Evolutionary conservation across 2,329 filamentous ascomycete genomes (phyloP), one percentile per base, ranked within the genome.

Genomic region (Colletotrichum sp.): DNA sequence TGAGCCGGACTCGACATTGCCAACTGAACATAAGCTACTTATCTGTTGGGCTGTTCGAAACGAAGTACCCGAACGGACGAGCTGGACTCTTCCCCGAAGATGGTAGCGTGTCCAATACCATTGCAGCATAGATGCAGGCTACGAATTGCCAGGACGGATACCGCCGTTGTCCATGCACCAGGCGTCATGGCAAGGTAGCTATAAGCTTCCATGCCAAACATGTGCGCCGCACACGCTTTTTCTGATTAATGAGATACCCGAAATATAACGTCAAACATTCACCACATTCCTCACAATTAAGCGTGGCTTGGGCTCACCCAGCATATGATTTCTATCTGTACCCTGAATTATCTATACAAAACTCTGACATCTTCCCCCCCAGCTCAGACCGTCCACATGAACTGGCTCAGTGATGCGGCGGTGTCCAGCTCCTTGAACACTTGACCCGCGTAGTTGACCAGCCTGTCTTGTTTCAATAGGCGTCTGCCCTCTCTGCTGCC

Each of bases 241-340:
- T 30, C 8, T 59, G 28, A 68, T 30, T 59, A 68, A 68, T 30
- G 30, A 68, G 65, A 68, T 68, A 68, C 65, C 65, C 65, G 49
- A 57, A 68, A 52, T 62, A 44, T 26, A 68, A 59, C 26, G 65
- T 30, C 59, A 30, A 32, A 57, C 30, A 68, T 15, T 52, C 44
- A 21, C n/a, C n/a, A n/a, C n/a, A n/a, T n/a, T n/a, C n/a, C n/a
- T n/a, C n/a, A n/a, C n/a, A n/a, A n/a, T n/a, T n/a, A n/a, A n/a
- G n/a, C n/a, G n/a, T n/a, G n/a, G n/a, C n/a, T n/a, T n/a, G n/a
- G n/a, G n/a, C n/a, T n/a, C n/a, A n/a, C n/a, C n/a, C n/a, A n/a
- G n/a, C n/a, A n/a, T n/a, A n/a, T n/a, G n/a, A n/a, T n/a, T 49
- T n/a, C 18, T 7, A 49, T 49, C 44, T 21, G 44, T 49, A 49